Evolutionary conservation across 148 eudicot species (phyloP), one percentile per base, ranked within the genome.

Genomic region (Diospyros lotus): DNA sequence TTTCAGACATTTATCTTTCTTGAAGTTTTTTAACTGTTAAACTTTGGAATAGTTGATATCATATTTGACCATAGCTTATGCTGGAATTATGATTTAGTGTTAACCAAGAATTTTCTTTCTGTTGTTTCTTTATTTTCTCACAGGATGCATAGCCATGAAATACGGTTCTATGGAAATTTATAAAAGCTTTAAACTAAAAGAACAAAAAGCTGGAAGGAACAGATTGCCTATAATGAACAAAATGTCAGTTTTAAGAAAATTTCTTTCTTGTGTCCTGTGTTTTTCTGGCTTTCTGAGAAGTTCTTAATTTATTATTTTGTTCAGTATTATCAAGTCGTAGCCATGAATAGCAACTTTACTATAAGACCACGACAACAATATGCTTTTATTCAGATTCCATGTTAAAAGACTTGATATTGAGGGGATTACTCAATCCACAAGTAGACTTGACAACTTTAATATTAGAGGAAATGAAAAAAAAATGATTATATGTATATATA

Each of bases 1-100:
- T 67, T 73, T n/a, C 66, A 58, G 41, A 42, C 50, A 18, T 69
- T 58, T 53, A 48, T 43, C 11, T 39, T 66, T 77, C 38, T 45
- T 68, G 18, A 15, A 4, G 1, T 4, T 9, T 11, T 64, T 15
- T 64, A 13, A 60, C 39, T 43, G n/a, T 15, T 42, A 28, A 14
- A 60, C 53, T 52, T 15, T 43, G 40, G 13, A 58, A 5, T 41
- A 60, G 44, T 38, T 8, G 41, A 42, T 70, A 2, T 41, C 73
- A 39, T 69, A 13, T 54, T 56, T 56, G 13, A 41, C 50, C 8
- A 10, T 4, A 54, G 28, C 53, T 70, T 53, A 56, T 3, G 42
- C 56, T 52, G 50, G 62, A 70, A 54, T 56, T 12, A 53, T 70
- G 48, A 69, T 55, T 70, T 56, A 40, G 12, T 9, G 4, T 46